Evolutionary conservation across 1,284 basidiomycete genomes (phyloP), one percentile per base, ranked within the genome.

Genomic region (Cerioporus squamosus): DNA sequence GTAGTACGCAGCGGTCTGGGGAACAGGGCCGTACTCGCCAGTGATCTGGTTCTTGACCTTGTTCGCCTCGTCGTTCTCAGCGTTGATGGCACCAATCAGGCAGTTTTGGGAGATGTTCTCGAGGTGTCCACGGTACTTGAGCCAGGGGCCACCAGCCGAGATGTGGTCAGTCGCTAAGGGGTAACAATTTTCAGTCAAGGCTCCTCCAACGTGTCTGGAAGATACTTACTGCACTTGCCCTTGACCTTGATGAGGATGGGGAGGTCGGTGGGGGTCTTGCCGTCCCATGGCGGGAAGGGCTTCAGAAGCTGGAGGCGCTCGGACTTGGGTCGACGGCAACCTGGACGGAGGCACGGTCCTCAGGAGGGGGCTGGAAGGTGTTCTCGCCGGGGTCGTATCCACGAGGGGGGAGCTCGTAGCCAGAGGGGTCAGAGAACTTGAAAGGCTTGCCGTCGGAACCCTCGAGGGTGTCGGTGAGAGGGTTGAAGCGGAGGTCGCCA

Each of bases 61-160:
- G 89, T 98, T 99, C 64, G 97, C 95, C 81, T 98, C 92, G 64
- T 87, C 90, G 77, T 95, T 97, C 80, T 95, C 95, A 58, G 86
- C 75, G 82, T 98, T 98, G 82, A 98, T 96, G 57, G 95, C 96
- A 74, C 95, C 95, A 66, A 98, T 98, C 75, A 98, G 78, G 80
- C 94, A 97, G 84, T 98, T 98, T 78, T 97, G 93, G 38, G 95
- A 97, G 75, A 98, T 99, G 86, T 99, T 98, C 78, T 97, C 87
- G 71, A 99, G 88, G 79, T 98, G 97, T 66, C 97, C 97, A 83
- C 97, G 94, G 86, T 96, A 98, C 81, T 98, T 98, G 80, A 98
- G 86, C 97, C 97, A 99, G 45, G 97, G 97, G 59, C 97, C 97
- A 82, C 95, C 97, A 75, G 95, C 94, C 62, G 90, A 93, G 75